Evolutionary conservation across 2,329 filamentous ascomycete genomes (phyloP).

Genomic region (Monascus ruber): DNA sequence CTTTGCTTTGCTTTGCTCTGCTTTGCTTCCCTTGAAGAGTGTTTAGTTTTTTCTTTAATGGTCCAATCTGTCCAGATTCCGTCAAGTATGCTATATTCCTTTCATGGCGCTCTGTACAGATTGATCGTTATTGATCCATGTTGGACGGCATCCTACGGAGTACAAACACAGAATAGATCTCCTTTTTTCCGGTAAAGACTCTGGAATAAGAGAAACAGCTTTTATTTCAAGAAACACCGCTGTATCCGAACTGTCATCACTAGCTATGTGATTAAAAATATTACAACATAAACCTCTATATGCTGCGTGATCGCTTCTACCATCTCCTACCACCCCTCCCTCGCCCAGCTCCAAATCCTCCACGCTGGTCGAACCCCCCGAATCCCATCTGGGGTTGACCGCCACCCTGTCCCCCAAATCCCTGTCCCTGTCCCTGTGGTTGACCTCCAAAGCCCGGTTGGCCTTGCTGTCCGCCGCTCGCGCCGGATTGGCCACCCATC

Average conservation of each 20-base stretch:
- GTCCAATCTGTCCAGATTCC: too few relatives aligned
- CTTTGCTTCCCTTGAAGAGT: too few relatives aligned
- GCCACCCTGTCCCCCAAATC: constrained; percentile 23
- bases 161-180: too few relatives aligned
- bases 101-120: too few relatives aligned
- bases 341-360: constrained; percentile 24
- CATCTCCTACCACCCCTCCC: constrained; percentile 30
- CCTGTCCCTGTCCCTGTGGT: constrained; percentile 15
- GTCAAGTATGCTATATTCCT: too few relatives aligned
- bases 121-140: too few relatives aligned
- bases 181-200: too few relatives aligned
- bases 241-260: background rate
- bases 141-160: too few relatives aligned
- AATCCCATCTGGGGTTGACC: constrained; percentile 33
- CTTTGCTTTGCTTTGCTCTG: too few relatives aligned
- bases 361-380: constrained; percentile 30
- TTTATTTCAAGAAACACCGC: too few relatives aligned
- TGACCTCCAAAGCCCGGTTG: constrained; percentile 25
- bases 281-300: constrained; percentile 5
- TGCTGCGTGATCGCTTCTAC: constrained; percentile 11
- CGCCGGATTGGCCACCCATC: constrained; percentile 34
- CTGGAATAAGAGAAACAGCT: too few relatives aligned
- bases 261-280: constrained; percentile 4
- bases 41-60: too few relatives aligned
- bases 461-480: constrained; percentile 22